Conservation (phyloP, 352 stramenopile genomes). For the Pythium sp. region DNA sequence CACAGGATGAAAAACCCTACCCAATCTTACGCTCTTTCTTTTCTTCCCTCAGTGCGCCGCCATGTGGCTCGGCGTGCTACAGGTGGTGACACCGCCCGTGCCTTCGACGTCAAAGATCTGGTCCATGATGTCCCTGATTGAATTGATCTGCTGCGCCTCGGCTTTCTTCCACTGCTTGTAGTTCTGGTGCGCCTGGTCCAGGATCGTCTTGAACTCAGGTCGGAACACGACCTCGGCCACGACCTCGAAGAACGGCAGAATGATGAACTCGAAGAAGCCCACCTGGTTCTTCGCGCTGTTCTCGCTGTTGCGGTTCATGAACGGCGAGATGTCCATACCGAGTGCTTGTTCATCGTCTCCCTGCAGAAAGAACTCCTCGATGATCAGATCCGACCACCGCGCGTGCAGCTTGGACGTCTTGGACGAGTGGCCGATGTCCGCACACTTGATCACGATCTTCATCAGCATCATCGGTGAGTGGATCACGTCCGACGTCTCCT, state of each 20-base stretch:
- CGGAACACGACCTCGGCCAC: constrained; percentile 74
- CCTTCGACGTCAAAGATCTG: constrained; percentile 61
- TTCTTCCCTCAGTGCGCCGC: background rate
- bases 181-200: constrained; percentile 80
- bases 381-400: constrained; percentile 90
- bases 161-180: constrained; percentile 84
- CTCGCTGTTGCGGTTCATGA: constrained; percentile 90
- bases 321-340: constrained; percentile 87
- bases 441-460: constrained; percentile 88
- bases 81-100: background rate
- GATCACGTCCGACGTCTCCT: constrained; percentile 67
- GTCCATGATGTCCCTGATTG: constrained; percentile 81
- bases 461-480: constrained; percentile 83
- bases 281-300: constrained; percentile 86
- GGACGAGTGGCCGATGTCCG: constrained; percentile 92
- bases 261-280: constrained; percentile 86
- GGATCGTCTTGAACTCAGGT: constrained; percentile 72
- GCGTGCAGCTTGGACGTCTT: constrained; percentile 81
- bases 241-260: constrained; percentile 79
- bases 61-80: constrained; percentile 3
- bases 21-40: background rate
- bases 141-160: constrained; percentile 79
- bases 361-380: constrained; percentile 95
- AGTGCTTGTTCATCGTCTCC: constrained; percentile 91
- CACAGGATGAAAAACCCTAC: background rate